Percentiles rank a stretch among this genome's conserved stretches.
Conservation (phyloP, 2,329 filamentous ascomycete genomes). For the Penicillium italicum region DNA sequence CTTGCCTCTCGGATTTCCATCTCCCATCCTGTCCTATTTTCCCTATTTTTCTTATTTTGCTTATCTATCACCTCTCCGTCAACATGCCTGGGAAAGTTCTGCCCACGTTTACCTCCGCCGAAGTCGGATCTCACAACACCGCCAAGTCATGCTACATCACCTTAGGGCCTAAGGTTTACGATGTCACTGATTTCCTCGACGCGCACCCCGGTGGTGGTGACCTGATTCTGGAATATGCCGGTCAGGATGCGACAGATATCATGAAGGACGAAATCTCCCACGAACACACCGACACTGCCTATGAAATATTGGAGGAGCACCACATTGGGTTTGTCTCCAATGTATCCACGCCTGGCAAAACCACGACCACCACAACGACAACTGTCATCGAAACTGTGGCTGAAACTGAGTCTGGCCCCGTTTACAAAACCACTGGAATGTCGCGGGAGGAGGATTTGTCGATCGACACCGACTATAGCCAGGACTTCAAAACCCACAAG, state of each 20-base stretch:
- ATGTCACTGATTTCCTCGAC: slow-evolving; percentile 85
- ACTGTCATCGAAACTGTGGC: slow-evolving; percentile 26
- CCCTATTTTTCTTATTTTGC: neutral
- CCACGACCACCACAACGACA: slow-evolving; percentile 23
- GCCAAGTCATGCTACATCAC: slow-evolving; percentile 88
- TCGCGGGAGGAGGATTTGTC: slow-evolving; percentile 80
- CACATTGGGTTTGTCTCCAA: slow-evolving; percentile 75
- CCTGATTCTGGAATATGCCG: slow-evolving; percentile 82
- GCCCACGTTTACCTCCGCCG: slow-evolving; percentile 74
- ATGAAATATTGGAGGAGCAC: slow-evolving; percentile 86
- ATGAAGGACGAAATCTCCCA: slow-evolving; percentile 81
- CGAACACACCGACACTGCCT: slow-evolving; percentile 84
- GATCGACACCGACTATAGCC: slow-evolving; percentile 71
- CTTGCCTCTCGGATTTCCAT: neutral
- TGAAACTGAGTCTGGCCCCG: slow-evolving; percentile 25
- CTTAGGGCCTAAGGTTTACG: slow-evolving; percentile 84
- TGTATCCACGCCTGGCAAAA: slow-evolving; percentile 46
- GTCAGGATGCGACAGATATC: slow-evolving; percentile 79
- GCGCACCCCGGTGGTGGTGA: slow-evolving; percentile 89
- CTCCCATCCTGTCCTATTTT: neutral
- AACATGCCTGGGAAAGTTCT: slow-evolving; percentile 77
- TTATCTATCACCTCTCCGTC: neutral
- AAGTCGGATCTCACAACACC: slow-evolving; percentile 78
- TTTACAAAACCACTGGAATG: slow-evolving; percentile 71
- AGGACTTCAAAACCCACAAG: slow-evolving; percentile 85